Conservation (phyloP, 2,329 filamentous ascomycete genomes). For the Curvularia eragrostidis region DNA sequence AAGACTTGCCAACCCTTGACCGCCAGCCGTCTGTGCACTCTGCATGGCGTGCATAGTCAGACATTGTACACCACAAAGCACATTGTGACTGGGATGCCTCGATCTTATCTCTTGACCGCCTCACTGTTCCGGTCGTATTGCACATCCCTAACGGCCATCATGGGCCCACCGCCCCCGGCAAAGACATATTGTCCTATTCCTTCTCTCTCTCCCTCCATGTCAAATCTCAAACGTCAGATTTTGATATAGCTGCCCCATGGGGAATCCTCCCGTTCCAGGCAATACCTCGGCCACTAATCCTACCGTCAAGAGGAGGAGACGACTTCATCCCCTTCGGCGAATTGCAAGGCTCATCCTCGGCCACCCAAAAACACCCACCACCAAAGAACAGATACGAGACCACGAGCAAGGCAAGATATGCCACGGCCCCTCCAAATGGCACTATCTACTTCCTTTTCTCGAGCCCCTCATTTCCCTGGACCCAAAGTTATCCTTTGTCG, state of each 20-base stretch:
- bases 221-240: not conserved
- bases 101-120: slow-evolving; percentile 17
- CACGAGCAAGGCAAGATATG: slow-evolving; percentile 11
- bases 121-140: slow-evolving; percentile 5
- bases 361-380: slow-evolving; percentile 5
- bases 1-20: slow-evolving; percentile 14
- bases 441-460: slow-evolving; percentile 23
- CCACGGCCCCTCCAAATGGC: slow-evolving; percentile 19
- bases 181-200: slow-evolving; percentile 3
- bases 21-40: slow-evolving; percentile 11
- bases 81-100: slow-evolving; percentile 10
- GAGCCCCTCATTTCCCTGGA: slow-evolving; percentile 24
- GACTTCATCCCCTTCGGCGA: slow-evolving; percentile 15
- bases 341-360: slow-evolving; percentile 15
- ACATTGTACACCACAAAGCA: slow-evolving; percentile 4
- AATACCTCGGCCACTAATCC: slow-evolving; percentile 2
- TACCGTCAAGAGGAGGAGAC: slow-evolving; percentile 11
- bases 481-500: slow-evolving; percentile 21
- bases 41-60: slow-evolving; percentile 7
- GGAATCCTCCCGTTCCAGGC: slow-evolving; percentile 11
- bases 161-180: slow-evolving; percentile 6
- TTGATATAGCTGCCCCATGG: slow-evolving; percentile 14
- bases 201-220: slow-evolving; percentile 9
- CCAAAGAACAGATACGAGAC: not conserved
- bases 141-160: slow-evolving; percentile 13